These are phyloP conservation scores for Wickerhamiella pararugosa DNA, from an alignment of 1,139 yeast species.

Conservation along the genomic window DNA sequence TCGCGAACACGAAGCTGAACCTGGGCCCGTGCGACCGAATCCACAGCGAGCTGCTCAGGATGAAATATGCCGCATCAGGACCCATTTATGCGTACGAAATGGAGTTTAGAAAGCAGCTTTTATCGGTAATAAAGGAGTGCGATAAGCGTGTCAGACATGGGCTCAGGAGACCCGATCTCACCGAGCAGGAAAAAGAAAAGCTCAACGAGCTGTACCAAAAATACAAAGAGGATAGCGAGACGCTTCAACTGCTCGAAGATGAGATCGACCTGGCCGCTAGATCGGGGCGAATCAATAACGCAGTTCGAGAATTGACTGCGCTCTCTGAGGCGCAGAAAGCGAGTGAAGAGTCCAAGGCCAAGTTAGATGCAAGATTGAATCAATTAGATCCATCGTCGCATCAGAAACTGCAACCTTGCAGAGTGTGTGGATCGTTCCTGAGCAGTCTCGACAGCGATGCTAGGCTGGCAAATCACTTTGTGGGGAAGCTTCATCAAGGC, in stretches of 20 bases:
- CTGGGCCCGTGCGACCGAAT: conserved; percentile 66
- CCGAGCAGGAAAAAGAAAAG: conserved; percentile 59
- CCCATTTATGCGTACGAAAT: conserved; percentile 38
- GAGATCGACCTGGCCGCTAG: conserved; percentile 48
- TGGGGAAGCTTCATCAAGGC: conserved; percentile 77
- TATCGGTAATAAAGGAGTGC: conserved; percentile 45
- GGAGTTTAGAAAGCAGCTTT: conserved; percentile 57
- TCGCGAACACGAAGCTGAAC: conserved; percentile 70
- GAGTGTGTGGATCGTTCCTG: conserved; percentile 79
- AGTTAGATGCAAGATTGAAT: conserved; percentile 48
- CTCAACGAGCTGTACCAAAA: conserved; percentile 49
- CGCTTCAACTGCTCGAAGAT: conserved; percentile 51
- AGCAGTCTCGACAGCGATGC: conserved; percentile 80
- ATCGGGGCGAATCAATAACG: conserved; percentile 37
- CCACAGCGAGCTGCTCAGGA: conserved; percentile 61
- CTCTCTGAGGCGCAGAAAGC: conserved; percentile 30
- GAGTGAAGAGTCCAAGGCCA: conserved; percentile 29
- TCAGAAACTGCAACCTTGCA: conserved; percentile 84
- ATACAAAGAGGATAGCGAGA: conserved; percentile 50
- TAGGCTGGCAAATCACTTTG: conserved; percentile 79
- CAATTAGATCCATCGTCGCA: conserved; percentile 76
- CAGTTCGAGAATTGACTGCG: conserved; percentile 32
- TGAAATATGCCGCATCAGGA: conserved; percentile 49
- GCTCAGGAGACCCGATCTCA: conserved; percentile 52
- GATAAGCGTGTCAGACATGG: conserved; percentile 54